Conservation (phyloP, 306 rosid genomes). For the Datisca glomerata region DNA sequence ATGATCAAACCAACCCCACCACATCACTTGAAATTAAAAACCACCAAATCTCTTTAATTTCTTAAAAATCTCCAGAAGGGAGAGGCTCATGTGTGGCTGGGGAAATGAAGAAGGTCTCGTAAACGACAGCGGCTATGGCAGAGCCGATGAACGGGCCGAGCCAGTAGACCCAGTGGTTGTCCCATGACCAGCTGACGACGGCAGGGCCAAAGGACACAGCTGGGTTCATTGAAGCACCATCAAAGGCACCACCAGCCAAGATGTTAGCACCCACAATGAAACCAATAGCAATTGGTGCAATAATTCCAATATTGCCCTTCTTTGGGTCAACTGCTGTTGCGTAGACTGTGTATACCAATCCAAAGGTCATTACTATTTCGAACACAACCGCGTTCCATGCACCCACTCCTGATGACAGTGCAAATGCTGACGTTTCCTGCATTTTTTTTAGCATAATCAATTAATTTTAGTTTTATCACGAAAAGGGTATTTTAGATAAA, state of each 20-base stretch:
- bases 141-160: constrained; percentile 52
- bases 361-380: constrained; percentile 78
- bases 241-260: constrained; percentile 75
- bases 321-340: constrained; percentile 69
- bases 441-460: not conserved
- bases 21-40: too few relatives aligned
- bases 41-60: too few relatives aligned
- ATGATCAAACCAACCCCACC: constrained; percentile 9
- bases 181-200: constrained; percentile 72
- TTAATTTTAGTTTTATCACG: not conserved
- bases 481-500: too few relatives aligned
- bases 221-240: constrained; percentile 84
- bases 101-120: constrained; percentile 42
- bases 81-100: constrained; percentile 43
- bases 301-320: constrained; percentile 48
- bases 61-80: constrained; percentile 38
- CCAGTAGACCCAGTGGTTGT: constrained; percentile 78
- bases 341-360: constrained; percentile 68
- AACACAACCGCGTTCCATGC: constrained; percentile 55
- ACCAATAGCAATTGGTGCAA: constrained; percentile 82
- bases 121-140: constrained; percentile 47
- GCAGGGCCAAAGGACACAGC: constrained; percentile 82
- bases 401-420: constrained; percentile 48
- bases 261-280: constrained; percentile 77
- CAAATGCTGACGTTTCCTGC: constrained; percentile 60